Evolutionary conservation across 306 rosid genomes (phyloP).

Genomic region (Dalbergia cultrata): DNA sequence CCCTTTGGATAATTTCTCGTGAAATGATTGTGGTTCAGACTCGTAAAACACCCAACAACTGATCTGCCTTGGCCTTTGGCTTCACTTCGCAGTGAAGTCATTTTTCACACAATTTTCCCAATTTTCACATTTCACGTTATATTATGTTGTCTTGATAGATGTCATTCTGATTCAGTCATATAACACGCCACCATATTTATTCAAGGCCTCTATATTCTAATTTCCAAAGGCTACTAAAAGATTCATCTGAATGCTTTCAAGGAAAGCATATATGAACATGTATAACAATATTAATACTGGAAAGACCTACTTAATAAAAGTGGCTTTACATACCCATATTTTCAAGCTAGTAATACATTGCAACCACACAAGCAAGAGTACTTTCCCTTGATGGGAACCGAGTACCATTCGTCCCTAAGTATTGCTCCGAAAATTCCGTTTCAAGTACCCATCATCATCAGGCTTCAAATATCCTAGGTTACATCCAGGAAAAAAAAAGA

Average conservation of each 20-base stretch:
- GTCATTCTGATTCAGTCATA: neutral
- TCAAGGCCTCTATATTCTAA: neutral
- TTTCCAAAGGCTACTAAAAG: neutral
- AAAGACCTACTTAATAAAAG: neutral
- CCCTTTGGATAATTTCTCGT: neutral
- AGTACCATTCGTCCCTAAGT: neutral
- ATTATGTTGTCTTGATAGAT: conserved; percentile 17
- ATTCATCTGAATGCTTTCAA: neutral
- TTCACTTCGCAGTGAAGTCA: conserved; percentile 50
- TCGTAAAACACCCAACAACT: neutral
- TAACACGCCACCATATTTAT: neutral
- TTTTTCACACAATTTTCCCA: neutral
- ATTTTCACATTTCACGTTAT: conserved; percentile 43
- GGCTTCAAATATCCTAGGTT: conserved; percentile 9
- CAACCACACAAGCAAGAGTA: conserved; percentile 2
- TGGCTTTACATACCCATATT: neutral
- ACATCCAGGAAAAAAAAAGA: no score
- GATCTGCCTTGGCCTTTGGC: neutral
- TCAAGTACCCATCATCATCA: neutral
- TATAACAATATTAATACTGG: neutral
- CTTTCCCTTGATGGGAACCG: conserved; percentile 35
- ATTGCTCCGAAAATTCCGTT: neutral
- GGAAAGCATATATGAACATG: neutral
- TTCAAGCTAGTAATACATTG: neutral
- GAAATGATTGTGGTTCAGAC: conserved; percentile 32